Base-by-base conservation (phyloP, 108 stramenopile genomes). In the Bacterosira constricta region DNA sequence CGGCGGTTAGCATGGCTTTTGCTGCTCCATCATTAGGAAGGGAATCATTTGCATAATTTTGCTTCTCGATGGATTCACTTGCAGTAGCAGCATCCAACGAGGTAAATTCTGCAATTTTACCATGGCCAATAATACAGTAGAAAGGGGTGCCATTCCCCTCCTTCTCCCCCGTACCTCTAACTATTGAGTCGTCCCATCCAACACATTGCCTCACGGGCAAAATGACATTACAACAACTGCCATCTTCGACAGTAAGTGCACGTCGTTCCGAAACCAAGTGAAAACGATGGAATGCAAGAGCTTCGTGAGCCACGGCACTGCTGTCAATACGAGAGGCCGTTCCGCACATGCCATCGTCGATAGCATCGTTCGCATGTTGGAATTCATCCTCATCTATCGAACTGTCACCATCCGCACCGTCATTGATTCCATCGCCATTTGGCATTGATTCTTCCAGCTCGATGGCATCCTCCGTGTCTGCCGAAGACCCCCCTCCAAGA, bases 201-300 rank as follows among this genome's bases (percentile, higher is more conserved):
- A 75, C 35, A 27, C 46, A 58, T 2, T 15, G 49, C 39, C 63
- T 65, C 37, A 69, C 63, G 1, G 69, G 77, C 23, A 78, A 25
- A 23, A 64, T 63, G 32, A 78, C 63, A 42, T 63, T 49, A 21
- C 38, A 41, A 6, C 44, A n/a, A 69, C 44, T 69, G 6, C 13
- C n/a, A 20, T 36, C 25, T 20, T 46, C 17, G 15, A 45, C 4
- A 20, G 34, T 47, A 20, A 70, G 29, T 18, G 77, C 62, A 20
- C 68, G 62, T 25, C 63, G 63, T 47, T 78, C 69, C 5, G 77
- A 78, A 26, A 42, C 69, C 49, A 78, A 51, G 39, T 78, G 77
- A 78, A 78, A 78, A 17, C 77, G 42, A 70, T 78, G 77, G 21
- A 78, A 65, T 6, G 77, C 27, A n/a, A 21, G 18, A 8, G 69